These are phyloP conservation scores for Leccinum pachyderme DNA, from an alignment of 1,284 basidiomycete species.

Conservation along the genomic window DNA sequence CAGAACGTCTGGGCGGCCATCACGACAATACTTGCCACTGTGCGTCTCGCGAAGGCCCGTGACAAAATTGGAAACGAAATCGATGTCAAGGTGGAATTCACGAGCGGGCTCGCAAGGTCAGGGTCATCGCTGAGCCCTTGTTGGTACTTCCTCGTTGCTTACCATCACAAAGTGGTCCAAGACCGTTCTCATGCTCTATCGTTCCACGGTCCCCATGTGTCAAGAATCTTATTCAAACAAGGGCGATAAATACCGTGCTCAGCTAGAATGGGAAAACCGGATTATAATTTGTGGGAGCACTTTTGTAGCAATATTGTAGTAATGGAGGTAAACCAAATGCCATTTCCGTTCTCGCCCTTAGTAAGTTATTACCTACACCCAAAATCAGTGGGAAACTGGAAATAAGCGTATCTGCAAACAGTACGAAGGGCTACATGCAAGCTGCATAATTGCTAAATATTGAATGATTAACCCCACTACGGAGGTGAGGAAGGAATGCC, in stretches of 20 bases:
- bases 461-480: no score
- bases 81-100: conserved; percentile 25
- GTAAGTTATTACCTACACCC: no score
- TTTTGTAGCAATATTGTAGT: no score
- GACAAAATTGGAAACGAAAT: conserved; percentile 25
- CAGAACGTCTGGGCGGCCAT: conserved; percentile 26
- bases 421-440: no score
- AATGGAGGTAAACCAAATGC: neutral
- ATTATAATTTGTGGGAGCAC: neutral
- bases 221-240: conserved; percentile 18
- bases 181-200: conserved; percentile 26
- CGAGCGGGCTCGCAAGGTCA: conserved; percentile 22
- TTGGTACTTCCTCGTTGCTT: conserved; percentile 7
- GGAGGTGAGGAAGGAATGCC: no score
- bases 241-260: neutral
- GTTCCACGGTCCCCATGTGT: conserved; percentile 13
- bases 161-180: conserved; percentile 16
- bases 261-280: neutral
- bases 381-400: no score
- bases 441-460: no score
- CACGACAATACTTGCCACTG: conserved; percentile 24
- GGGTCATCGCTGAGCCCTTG: neutral
- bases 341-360: no score
- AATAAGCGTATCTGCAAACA: no score
- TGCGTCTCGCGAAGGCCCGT: conserved; percentile 18